Evolutionary conservation across 345 rosid genomes (phyloP), one percentile per base, ranked within the genome.

Genomic region (Eutrema heterophyllum): DNA sequence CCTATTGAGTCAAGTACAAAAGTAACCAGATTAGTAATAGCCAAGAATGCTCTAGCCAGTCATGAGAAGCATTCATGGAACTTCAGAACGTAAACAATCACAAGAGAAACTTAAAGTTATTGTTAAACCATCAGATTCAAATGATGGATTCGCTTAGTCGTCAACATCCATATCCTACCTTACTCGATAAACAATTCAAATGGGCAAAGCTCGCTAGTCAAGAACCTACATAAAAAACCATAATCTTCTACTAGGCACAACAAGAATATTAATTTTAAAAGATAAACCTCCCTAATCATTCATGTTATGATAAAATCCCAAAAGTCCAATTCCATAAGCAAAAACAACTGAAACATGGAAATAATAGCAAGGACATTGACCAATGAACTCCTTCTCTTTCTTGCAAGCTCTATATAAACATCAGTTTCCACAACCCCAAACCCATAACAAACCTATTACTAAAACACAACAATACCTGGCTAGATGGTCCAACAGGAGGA

Each of bases 401-500:
- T 59, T 13, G 9, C 4, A 56, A 38, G n/a, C 10, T 15, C 2
- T 0, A 52, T 38, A 9, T n/a, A 67, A 24, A 55, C 26, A 59
- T 6, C 13, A 63, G 5, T 30, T 32, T 41, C 32, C 50, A 64
- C 48, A 62, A 9, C 39, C 1, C 11, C 21, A 69, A 18, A 57
- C 26, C 38, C 35, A 52, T 12, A 53, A 44, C 50, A n/a, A 38
- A 62, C 15, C 36, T 14, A 66, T n/a, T 69, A 44, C 32, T 64
- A 53, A 53, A 61, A 29, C 64, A 46, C 57, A 61, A 29, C 32
- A 75, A 38, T 85, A 91, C 96, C 97, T 87, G 94, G 55, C 64
- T 83, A 26, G 92, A 80, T 39, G 89, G 75, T 51, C 79, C 77
- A 5, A 30, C 33, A 11, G 87, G 79, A 78, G 85, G 84, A 76